Percentiles rank a stretch among this genome's conserved stretches.
These are phyloP conservation scores for Vanrija sp. DNA, from an alignment of 1,284 basidiomycete species.

Conservation along the genomic window DNA sequence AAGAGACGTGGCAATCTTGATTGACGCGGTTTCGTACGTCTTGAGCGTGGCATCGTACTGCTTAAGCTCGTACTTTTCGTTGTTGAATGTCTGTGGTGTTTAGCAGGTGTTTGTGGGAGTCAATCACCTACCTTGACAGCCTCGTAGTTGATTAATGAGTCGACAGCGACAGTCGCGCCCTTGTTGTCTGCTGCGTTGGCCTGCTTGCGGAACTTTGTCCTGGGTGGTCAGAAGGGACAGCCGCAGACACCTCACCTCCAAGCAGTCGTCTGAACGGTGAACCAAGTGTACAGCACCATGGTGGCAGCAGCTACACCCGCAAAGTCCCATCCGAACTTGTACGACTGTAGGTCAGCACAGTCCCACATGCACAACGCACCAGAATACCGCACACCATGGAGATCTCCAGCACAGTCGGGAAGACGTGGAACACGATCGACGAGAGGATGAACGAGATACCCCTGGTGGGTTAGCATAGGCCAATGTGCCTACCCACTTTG, in stretches of 20 bases:
- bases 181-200: constrained; percentile 96
- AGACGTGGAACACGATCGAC: constrained; percentile 90
- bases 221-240: not conserved
- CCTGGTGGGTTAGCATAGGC: constrained; percentile 50
- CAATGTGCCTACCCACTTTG: constrained; percentile 66
- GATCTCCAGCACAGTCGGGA: constrained; percentile 94
- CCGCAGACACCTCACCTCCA: constrained; percentile 65
- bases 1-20: constrained; percentile 92
- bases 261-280: constrained; percentile 89
- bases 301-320: constrained; percentile 83
- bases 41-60: constrained; percentile 89
- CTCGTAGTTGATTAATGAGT: constrained; percentile 95
- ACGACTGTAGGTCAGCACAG: constrained; percentile 59
- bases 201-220: constrained; percentile 83
- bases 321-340: constrained; percentile 96
- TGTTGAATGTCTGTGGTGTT: constrained; percentile 65
- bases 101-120: not conserved
- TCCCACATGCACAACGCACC: constrained; percentile 52
- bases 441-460: constrained; percentile 94
- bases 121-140: constrained; percentile 71
- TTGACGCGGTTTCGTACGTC: constrained; percentile 83
- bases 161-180: constrained; percentile 88
- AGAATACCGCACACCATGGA: constrained; percentile 95
- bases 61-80: constrained; percentile 82
- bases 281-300: constrained; percentile 92